Evolutionary conservation across 106 monocot genomes (phyloP), one percentile per base, ranked within the genome.

Genomic region (Cymbidium sinense): DNA sequence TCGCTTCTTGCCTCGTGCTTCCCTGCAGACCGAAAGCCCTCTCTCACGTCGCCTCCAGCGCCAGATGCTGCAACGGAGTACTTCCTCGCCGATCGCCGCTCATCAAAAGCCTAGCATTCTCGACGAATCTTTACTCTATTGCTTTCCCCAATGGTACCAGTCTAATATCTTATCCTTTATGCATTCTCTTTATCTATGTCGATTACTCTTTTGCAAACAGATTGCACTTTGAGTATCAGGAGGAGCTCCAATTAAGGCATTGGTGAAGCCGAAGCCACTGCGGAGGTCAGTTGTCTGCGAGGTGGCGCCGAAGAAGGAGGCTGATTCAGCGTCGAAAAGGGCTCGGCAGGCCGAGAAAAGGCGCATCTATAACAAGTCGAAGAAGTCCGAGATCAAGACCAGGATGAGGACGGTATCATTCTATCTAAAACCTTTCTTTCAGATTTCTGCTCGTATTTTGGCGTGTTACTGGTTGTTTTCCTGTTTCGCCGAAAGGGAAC

Each of bases 301-400:
- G 77, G 93, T 84, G 15, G 78, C 83, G 4, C 74, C 89, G 4
- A 67, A 12, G 31, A 89, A 88, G 87, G 91, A 87, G 82, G 80
- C 88, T 23, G 93, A 94, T 44, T 94, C 93, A n/a, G 90, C 93
- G 1, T 80, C 69, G 19, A 94, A 94, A 85, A 81, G 93, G 76
- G 88, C 93, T 55, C 86, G 90, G 37, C 93, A 91, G 85, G 86
- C 90, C 0, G 90, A 90, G 88, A 94, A 91, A 85, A 74, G 93
- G 23, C 65, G 93, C 35, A 55, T 91, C 6, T 94, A 91, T 41
- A 91, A 94, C 82, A 91, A 91, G 77, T 50, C 84, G 20, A 85
- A 77, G 61, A 94, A 94, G 70, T 91, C 93, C 33, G 88, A 94
- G 76, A 58, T 84, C 70, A 94, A 75, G 81, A 91, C 93, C 55